Conservation (phyloP, 345 rosid genomes). For the Dimocarpus longan region DNA sequence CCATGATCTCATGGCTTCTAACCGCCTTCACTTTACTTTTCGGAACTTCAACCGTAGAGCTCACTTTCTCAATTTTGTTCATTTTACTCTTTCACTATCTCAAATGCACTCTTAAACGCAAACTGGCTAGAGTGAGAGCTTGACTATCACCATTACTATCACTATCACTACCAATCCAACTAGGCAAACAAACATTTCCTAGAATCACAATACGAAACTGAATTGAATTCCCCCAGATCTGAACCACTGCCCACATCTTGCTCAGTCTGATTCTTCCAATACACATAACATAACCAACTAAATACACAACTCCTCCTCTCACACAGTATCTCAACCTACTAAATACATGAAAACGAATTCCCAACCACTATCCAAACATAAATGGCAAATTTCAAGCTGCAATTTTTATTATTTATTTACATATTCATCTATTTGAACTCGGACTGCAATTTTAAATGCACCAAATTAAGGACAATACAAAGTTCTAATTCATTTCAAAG, state of each 20-base stretch:
- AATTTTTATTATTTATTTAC: background rate
- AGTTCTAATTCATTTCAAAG: no score
- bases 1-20: background rate
- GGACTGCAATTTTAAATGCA: slow-evolving; percentile 19
- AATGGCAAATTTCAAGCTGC: slow-evolving; percentile 4
- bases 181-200: slow-evolving; percentile 41
- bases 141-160: slow-evolving; percentile 38
- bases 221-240: slow-evolving; percentile 54
- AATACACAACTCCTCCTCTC: background rate
- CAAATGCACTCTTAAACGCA: slow-evolving; percentile 44
- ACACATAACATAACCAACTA: background rate
- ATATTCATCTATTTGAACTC: slow-evolving; percentile 3
- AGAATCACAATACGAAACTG: slow-evolving; percentile 48
- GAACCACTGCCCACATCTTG: slow-evolving; percentile 51
- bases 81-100: slow-evolving; percentile 26
- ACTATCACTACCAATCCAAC: slow-evolving; percentile 39
- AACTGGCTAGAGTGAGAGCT: slow-evolving; percentile 68
- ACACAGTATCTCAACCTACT: background rate
- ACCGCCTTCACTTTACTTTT: background rate
- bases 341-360: slow-evolving; percentile 16
- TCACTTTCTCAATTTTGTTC: slow-evolving; percentile 31
- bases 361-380: slow-evolving; percentile 18
- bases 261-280: slow-evolving; percentile 1
- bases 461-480: background rate
- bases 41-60: background rate